These are phyloP conservation scores for Nannochloropsis gaditana DNA, from an alignment of 108 stramenopile species.

Conservation along the genomic window DNA sequence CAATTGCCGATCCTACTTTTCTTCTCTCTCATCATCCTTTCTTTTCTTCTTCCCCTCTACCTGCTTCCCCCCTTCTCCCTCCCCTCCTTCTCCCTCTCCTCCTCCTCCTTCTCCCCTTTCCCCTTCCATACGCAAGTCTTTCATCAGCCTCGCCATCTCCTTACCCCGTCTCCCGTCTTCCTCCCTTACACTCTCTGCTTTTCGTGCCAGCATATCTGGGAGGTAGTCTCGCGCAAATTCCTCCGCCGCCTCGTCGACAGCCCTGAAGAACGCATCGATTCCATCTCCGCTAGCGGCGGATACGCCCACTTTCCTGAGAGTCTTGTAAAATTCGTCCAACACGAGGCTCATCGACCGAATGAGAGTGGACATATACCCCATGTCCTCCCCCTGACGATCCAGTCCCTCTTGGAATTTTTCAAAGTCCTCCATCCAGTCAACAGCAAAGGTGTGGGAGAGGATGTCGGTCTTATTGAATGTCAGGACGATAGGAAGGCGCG, in stretches of 20 bases:
- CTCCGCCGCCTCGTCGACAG: constrained; percentile 66
- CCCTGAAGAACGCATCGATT: constrained; percentile 75
- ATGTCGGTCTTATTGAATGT: constrained; percentile 87
- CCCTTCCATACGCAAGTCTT: neutral
- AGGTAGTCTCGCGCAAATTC: constrained; percentile 81
- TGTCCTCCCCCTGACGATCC: constrained; percentile 56
- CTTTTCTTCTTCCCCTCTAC: neutral
- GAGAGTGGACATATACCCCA: constrained; percentile 20
- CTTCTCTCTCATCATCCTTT: neutral
- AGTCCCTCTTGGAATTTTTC: constrained; percentile 90
- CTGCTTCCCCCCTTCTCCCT: neutral
- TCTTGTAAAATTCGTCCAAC: constrained; percentile 93
- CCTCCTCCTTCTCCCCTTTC: neutral
- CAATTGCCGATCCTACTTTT: neutral
- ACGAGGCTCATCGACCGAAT: constrained; percentile 70
- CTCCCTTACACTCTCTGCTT: constrained; percentile 66
- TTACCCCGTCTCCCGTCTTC: constrained; percentile 60
- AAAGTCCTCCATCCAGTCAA: constrained; percentile 98
- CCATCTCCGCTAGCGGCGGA: constrained; percentile 90
- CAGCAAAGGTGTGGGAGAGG: constrained; percentile 52
- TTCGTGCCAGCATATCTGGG: constrained; percentile 69
- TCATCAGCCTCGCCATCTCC: constrained; percentile 53
- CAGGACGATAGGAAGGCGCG: constrained; percentile 83
- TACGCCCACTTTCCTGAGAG: constrained; percentile 76
- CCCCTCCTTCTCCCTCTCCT: neutral